These are phyloP conservation scores for Clavulina sp. DNA, from an alignment of 768 basidiomycete species.

Conservation along the genomic window DNA sequence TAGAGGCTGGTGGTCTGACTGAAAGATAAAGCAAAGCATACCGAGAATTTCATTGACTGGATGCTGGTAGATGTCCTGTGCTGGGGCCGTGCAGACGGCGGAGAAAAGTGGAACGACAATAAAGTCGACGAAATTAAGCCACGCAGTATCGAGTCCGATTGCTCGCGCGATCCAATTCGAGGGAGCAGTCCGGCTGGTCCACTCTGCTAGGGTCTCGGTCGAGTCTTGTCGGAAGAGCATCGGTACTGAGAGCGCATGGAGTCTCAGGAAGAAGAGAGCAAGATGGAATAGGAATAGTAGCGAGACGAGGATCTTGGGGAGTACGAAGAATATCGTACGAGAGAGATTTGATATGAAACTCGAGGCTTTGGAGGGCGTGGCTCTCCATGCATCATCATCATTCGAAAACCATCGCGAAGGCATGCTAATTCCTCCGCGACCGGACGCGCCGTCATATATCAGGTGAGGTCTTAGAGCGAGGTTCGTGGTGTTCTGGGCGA, in stretches of 20 bases:
- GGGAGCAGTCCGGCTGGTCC: constrained; percentile 29
- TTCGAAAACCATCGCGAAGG: constrained; percentile 18
- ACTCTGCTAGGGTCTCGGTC: constrained; percentile 31
- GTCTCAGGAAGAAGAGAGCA: constrained; percentile 30
- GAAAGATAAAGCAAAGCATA: constrained; percentile 18
- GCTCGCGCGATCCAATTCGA: constrained; percentile 23
- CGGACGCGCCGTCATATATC: constrained; percentile 51
- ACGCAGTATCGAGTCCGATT: constrained; percentile 31
- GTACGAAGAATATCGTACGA: constrained; percentile 4
- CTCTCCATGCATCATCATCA: background rate
- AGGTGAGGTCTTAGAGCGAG: constrained; percentile 24
- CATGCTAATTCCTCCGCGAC: constrained; percentile 33
- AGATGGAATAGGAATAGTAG: constrained; percentile 27
- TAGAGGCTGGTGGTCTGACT: background rate
- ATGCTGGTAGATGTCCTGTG: constrained; percentile 34
- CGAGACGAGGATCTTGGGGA: constrained; percentile 24
- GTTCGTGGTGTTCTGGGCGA: background rate
- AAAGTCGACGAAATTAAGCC: constrained; percentile 34
- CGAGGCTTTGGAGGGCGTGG: background rate
- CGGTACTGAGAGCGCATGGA: constrained; percentile 28
- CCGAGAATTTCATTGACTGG: constrained; percentile 52
- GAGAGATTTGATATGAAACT: background rate
- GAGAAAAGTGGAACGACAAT: constrained; percentile 51
- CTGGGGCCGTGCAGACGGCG: constrained; percentile 51
- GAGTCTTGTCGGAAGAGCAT: constrained; percentile 19